Evolutionary conservation across 2,329 filamentous ascomycete species (phyloP).

Genomic region (Apiospora koreana): DNA sequence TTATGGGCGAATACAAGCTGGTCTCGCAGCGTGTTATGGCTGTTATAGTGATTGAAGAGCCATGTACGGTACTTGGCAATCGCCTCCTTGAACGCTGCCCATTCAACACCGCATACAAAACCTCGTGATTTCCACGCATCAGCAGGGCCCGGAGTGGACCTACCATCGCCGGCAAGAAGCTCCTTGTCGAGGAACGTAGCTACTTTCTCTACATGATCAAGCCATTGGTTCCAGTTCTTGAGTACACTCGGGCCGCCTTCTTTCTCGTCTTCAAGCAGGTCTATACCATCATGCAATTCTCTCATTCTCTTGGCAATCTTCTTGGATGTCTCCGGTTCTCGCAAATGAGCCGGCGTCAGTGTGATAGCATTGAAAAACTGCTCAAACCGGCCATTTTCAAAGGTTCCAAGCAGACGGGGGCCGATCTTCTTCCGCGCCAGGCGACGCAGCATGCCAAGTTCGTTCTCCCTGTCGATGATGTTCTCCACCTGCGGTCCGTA

Average conservation of each 20-base stretch:
- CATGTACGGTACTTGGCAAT: constrained; percentile 77
- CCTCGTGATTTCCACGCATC: constrained; percentile 69
- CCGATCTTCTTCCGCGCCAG: constrained; percentile 92
- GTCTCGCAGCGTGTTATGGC: constrained; percentile 65
- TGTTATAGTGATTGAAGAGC: constrained; percentile 73
- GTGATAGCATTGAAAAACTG: constrained; percentile 87
- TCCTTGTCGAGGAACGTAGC: constrained; percentile 60
- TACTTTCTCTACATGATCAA: constrained; percentile 64
- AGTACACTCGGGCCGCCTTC: constrained; percentile 81
- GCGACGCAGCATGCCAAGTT: constrained; percentile 81
- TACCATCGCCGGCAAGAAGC: constrained; percentile 47
- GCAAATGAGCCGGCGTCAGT: constrained; percentile 74
- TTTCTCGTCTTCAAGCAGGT: constrained; percentile 77
- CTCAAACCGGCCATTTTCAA: constrained; percentile 93
- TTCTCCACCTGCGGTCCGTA: constrained; percentile 96
- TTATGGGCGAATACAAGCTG: constrained; percentile 94
- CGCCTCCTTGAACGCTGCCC: constrained; percentile 72
- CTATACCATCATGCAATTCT: constrained; percentile 91
- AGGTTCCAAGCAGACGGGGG: constrained; percentile 86
- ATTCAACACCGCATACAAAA: constrained; percentile 81
- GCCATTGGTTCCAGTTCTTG: constrained; percentile 94
- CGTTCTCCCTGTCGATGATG: constrained; percentile 89
- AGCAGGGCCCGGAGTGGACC: constrained; percentile 28
- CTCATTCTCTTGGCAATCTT: constrained; percentile 98
- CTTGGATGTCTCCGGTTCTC: constrained; percentile 78